phyloP scores from a whole-genome alignment of 2,329 filamentous ascomycete genomes.

The Lachnellula subtilissima region DNA sequence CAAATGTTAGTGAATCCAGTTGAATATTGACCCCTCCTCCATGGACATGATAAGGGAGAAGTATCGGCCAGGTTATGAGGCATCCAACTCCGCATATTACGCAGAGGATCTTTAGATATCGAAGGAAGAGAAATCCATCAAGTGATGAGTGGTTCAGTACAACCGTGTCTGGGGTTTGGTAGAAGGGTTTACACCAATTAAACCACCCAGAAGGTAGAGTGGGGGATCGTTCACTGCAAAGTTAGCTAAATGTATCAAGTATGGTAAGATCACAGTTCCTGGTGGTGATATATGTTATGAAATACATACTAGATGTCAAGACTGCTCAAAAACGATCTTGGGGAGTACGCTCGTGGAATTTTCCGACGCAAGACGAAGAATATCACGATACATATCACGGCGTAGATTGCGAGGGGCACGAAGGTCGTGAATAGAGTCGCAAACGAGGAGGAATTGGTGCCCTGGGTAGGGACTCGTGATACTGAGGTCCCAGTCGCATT shows the following conservation, averaged over 20 bases:
- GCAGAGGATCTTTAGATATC: conserved; percentile 58
- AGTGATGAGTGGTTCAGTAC: conserved; percentile 62
- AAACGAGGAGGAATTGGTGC: conserved; percentile 39
- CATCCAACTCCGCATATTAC: conserved; percentile 58
- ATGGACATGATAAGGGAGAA: conserved; percentile 61
- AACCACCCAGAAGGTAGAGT: conserved; percentile 32
- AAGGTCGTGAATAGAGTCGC: conserved; percentile 46
- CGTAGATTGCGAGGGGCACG: conserved; percentile 46
- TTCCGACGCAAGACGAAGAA: conserved; percentile 47
- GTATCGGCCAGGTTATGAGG: conserved; percentile 57
- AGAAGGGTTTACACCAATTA: conserved; percentile 33
- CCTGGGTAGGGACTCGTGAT: conserved; percentile 34
- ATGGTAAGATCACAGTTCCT: background rate
- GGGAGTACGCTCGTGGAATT: conserved; percentile 50
- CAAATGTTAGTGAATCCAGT: conserved; percentile 56
- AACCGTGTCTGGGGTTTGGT: conserved; percentile 28
- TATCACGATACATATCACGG: conserved; percentile 44
- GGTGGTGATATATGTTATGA: background rate
- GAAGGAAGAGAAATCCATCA: conserved; percentile 61
- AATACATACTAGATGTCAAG: conserved; percentile 44
- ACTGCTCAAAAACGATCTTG: conserved; percentile 47
- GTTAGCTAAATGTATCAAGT: background rate
- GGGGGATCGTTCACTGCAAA: conserved; percentile 28
- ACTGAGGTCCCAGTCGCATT: conserved; percentile 33
- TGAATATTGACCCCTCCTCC: conserved; percentile 50